phyloP scores from a whole-genome alignment of 805 yeast genomes.

The Pichia kluyveri region DNA sequence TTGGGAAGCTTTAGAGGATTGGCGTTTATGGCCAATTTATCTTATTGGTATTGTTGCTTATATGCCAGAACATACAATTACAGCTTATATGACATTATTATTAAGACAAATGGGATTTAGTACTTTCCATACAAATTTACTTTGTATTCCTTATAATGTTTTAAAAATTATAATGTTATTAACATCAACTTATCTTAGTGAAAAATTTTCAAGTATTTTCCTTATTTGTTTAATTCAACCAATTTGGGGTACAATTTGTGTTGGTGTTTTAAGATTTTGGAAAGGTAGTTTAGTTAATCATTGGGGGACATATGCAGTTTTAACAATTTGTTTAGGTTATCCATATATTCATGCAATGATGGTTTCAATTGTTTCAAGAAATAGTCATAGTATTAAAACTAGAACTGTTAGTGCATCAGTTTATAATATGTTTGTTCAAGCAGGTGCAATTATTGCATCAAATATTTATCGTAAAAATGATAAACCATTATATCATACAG shows the following conservation, averaged over 20 bases:
- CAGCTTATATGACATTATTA: slow-evolving; percentile 38
- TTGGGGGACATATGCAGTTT: slow-evolving; percentile 20
- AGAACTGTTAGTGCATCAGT: slow-evolving; percentile 56
- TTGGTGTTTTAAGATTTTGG: slow-evolving; percentile 23
- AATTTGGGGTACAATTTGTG: slow-evolving; percentile 18
- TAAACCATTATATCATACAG: slow-evolving; percentile 49
- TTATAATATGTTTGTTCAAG: slow-evolving; percentile 56
- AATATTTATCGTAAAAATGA: slow-evolving; percentile 52
- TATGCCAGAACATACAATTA: slow-evolving; percentile 30
- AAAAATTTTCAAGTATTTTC: slow-evolving; percentile 23
- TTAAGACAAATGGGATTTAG: slow-evolving; percentile 42
- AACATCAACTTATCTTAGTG: slow-evolving; percentile 29
- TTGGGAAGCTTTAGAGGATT: slow-evolving; percentile 35
- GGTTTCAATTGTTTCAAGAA: slow-evolving; percentile 53
- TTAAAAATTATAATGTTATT: slow-evolving; percentile 30
- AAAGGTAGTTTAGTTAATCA: slow-evolving; percentile 17
- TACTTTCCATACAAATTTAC: slow-evolving; percentile 42
- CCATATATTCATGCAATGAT: slow-evolving; percentile 47
- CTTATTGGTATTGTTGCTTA: slow-evolving; percentile 34
- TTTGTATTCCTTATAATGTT: slow-evolving; percentile 42
- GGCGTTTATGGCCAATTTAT: slow-evolving; percentile 48
- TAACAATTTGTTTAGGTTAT: slow-evolving; percentile 27
- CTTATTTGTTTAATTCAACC: slow-evolving; percentile 17
- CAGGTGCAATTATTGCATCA: slow-evolving; percentile 43
- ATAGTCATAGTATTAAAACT: slow-evolving; percentile 53